Evolutionary conservation across 176 grass and related monocot genomes (phyloP), one percentile per base, ranked within the genome.

Genomic region (Pontederia crassipes): DNA sequence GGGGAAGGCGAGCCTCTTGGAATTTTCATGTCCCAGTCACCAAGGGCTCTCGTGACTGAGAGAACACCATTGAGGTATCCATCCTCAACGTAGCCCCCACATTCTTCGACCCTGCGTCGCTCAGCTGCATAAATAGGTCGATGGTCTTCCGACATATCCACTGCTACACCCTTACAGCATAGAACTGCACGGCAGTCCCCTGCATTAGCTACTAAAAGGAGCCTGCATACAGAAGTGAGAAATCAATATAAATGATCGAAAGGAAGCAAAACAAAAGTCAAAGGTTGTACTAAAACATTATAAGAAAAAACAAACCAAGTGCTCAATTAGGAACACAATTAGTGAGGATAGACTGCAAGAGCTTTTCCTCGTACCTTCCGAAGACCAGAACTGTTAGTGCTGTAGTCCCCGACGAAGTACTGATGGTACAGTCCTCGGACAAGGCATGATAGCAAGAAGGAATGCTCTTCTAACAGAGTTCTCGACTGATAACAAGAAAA

Each of bases 1-100:
- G 93, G 93, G 1, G 93, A 97, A 0, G 16, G 11, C 0, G 73
- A 75, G 54, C 74, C 74, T 40, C 49, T 50, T 0, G 87, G 87
- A 54, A 68, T 52, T 62, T 97, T 97, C 72, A 97, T 64, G 52
- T 97, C 93, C 93, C 87, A 97, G 59, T 97, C 93, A 8, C 93
- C 93, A 3, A 97, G 51, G 50, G 93, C 87, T 13, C 93, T 70
- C 6, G 93, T 88, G 12, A 97, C 76, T 0, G 87, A 92, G 4
- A 97, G 81, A 14, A 97, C 81, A 0, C 93, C 93, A 0, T 92
- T 97, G 58, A 97, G 81, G 68, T 88, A 92, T 11, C 93, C 87
- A 6, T 85, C 87, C 10, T 92, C 87, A 28, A 97, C 81, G 63
- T 78, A 91, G 14, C 93, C 93, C 3, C 93, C 93, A 20, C 66